A percentile compares a stretch with the other conserved stretches of the same genome.
phyloP scores from a whole-genome alignment of 169 alveolate species.

The Cryptosporidium meleagridis region DNA sequence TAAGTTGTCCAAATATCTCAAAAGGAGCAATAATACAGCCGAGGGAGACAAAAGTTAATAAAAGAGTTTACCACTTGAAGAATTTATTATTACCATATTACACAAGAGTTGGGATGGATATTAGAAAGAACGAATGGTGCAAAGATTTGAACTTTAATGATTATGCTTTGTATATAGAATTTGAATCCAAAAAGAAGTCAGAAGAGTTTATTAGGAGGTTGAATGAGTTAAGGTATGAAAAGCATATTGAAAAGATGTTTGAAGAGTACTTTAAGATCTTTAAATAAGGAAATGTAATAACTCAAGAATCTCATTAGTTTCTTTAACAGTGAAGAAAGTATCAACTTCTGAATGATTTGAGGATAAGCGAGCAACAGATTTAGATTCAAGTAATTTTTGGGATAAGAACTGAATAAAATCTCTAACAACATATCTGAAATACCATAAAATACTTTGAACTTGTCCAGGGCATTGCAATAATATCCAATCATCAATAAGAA shows the following conservation, averaged over 20 bases:
- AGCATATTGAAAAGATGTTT: not conserved
- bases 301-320: not conserved
- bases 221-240: constrained; percentile 1
- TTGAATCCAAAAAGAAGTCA: constrained; percentile 26
- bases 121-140: not conserved
- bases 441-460: constrained; percentile 65
- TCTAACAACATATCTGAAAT: constrained; percentile 46
- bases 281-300: constrained; percentile 23
- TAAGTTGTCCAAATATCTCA: constrained; percentile 36
- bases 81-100: constrained; percentile 49
- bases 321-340: constrained; percentile 1
- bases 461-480: constrained; percentile 56
- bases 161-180: constrained; percentile 63
- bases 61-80: constrained; percentile 22
- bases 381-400: constrained; percentile 9
- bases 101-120: constrained; percentile 24
- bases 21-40: constrained; percentile 69
- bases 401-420: constrained; percentile 32
- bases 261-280: not conserved
- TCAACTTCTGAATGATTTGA: too few relatives aligned
- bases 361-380: not conserved
- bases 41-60: not conserved
- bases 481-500: constrained; percentile 54
- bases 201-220: constrained; percentile 17
- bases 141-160: constrained; percentile 22